Conservation (phyloP, 495 filamentous ascomycete genomes). For the Trypethelium eluteriae region DNA sequence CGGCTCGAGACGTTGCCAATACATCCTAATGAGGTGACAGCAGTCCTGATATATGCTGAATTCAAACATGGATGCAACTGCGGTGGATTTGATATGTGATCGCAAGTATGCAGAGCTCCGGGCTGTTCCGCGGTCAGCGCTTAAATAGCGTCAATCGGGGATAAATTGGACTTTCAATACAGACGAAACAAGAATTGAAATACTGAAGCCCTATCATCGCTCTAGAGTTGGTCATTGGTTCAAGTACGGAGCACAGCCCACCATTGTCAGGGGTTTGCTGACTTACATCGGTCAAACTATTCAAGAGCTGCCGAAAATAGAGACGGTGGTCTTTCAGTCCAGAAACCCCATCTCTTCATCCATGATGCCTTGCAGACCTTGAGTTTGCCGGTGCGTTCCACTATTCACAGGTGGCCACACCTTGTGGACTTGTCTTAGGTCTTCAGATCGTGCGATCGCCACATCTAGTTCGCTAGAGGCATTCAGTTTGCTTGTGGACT, state of each 20-base stretch:
- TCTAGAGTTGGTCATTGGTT: neutral
- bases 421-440: conserved; percentile 34
- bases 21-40: neutral
- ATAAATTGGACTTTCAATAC: no score
- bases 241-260: neutral
- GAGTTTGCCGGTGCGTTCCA: conserved; percentile 33
- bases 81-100: no score
- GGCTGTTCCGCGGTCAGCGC: neutral
- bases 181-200: neutral
- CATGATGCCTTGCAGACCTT: conserved; percentile 44
- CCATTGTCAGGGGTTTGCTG: neutral
- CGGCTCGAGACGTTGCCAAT: neutral
- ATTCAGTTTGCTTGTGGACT: conserved; percentile 11
- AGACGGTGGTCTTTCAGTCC: conserved; percentile 33
- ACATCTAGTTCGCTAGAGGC: conserved; percentile 38
- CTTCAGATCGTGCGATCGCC: conserved; percentile 41
- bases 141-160: neutral
- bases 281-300: neutral
- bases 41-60: no score
- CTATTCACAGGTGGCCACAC: conserved; percentile 45
- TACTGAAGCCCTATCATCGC: neutral
- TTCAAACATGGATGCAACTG: no score
- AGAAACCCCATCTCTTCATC: conserved; percentile 52
- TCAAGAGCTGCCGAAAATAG: neutral
- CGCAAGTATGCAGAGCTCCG: neutral